A percentile compares a stretch with the other conserved stretches of the same genome.
Conservation (phyloP, 768 basidiomycete species). For the Porpolomopsis calyptriformis region DNA sequence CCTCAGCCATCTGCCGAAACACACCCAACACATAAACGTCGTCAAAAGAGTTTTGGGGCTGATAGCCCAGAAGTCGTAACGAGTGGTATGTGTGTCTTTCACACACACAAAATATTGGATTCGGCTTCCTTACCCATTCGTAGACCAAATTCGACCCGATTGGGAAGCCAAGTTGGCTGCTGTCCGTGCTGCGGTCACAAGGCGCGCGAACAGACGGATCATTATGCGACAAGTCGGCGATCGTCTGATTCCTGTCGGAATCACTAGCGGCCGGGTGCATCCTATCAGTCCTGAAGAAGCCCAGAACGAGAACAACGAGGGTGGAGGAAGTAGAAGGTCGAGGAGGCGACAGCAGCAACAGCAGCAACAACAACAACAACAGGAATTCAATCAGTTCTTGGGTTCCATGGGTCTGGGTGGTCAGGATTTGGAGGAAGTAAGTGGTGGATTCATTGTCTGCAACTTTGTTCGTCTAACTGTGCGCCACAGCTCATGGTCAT, state of each 20-base stretch:
- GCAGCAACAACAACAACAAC: slow-evolving; percentile 34
- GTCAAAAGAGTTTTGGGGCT: slow-evolving; percentile 80
- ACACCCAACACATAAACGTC: slow-evolving; percentile 50
- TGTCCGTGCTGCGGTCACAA: slow-evolving; percentile 89
- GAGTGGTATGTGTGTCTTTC: slow-evolving; percentile 45
- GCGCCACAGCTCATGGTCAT: slow-evolving; percentile 80
- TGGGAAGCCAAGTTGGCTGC: slow-evolving; percentile 96
- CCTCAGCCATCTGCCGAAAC: slow-evolving; percentile 30
- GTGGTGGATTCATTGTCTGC: slow-evolving; percentile 15
- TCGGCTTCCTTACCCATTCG: slow-evolving; percentile 8
- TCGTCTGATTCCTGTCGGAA: slow-evolving; percentile 91
- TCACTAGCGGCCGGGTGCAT: slow-evolving; percentile 80
- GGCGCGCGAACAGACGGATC: slow-evolving; percentile 90
- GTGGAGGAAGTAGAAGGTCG: slow-evolving; percentile 42
- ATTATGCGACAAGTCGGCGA: slow-evolving; percentile 99
- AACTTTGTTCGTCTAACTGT: not conserved
- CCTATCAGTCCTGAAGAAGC: slow-evolving; percentile 52
- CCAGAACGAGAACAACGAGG: slow-evolving; percentile 33
- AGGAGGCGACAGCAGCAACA: slow-evolving; percentile 44
- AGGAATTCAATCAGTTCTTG: slow-evolving; percentile 50
- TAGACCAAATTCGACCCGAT: slow-evolving; percentile 95
- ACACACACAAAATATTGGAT: slow-evolving; percentile 5
- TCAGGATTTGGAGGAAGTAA: slow-evolving; percentile 89
- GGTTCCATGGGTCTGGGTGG: slow-evolving; percentile 54
- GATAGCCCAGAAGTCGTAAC: slow-evolving; percentile 88